These are phyloP conservation scores for Termitomyces sp. DNA, from an alignment of 768 basidiomycete genomes.

Conservation along the genomic window DNA sequence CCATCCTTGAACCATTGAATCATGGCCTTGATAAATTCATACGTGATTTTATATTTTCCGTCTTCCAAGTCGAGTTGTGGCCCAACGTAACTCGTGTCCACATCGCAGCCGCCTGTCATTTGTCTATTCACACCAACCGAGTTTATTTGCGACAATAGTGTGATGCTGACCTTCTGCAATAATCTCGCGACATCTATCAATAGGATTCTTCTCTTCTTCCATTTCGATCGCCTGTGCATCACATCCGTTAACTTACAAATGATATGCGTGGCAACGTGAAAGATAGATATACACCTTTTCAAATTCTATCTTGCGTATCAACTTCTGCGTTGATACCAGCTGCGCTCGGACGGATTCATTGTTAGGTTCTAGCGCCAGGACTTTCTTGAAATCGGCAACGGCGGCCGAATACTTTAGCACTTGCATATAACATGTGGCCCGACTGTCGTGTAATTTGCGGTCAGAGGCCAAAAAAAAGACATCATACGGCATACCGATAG, in stretches of 20 bases:
- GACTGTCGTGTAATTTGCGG: slow-evolving; percentile 33
- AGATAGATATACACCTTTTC: slow-evolving; percentile 59
- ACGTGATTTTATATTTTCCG: slow-evolving; percentile 68
- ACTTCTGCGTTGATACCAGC: slow-evolving; percentile 83
- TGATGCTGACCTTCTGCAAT: slow-evolving; percentile 60
- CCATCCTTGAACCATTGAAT: slow-evolving; percentile 90
- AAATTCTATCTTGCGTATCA: slow-evolving; percentile 84
- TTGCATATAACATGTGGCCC: slow-evolving; percentile 88
- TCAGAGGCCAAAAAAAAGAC: neutral
- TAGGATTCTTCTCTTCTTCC: slow-evolving; percentile 81
- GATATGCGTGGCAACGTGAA: neutral
- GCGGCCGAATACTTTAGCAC: slow-evolving; percentile 85
- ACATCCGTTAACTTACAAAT: neutral
- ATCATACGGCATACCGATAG: slow-evolving; percentile 47
- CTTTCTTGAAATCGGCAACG: slow-evolving; percentile 82
- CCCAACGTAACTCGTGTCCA: slow-evolving; percentile 70
- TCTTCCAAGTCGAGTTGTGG: slow-evolving; percentile 60
- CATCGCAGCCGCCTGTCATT: slow-evolving; percentile 65
- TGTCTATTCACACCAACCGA: neutral
- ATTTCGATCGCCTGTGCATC: slow-evolving; percentile 75
- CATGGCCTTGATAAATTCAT: slow-evolving; percentile 80
- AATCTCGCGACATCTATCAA: slow-evolving; percentile 70
- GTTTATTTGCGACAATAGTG: neutral
- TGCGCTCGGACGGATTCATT: slow-evolving; percentile 80
- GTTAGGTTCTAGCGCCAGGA: slow-evolving; percentile 76